Evolutionary conservation across 306 rosid species (phyloP).

Genomic region (Gleditsia sinensis): DNA sequence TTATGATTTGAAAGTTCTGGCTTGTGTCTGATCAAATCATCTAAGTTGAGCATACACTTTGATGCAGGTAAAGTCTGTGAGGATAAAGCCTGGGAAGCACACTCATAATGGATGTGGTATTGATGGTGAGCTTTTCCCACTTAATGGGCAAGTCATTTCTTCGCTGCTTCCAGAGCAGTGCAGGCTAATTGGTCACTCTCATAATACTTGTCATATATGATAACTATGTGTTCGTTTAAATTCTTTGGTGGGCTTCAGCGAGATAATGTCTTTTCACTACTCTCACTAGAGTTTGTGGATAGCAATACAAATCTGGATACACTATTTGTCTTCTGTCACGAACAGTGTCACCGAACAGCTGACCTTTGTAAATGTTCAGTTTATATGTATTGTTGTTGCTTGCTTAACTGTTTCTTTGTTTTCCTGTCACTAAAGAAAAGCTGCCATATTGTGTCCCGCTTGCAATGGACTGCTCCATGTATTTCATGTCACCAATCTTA

Average conservation of each 20-base stretch:
- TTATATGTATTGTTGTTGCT: constrained; percentile 43
- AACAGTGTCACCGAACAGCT: constrained; percentile 44
- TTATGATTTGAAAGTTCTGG: constrained; percentile 1
- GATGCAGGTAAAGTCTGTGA: constrained; percentile 88
- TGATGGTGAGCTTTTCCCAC: constrained; percentile 96
- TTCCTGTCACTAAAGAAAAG: constrained; percentile 20
- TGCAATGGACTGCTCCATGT: constrained; percentile 34
- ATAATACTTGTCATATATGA: constrained; percentile 47
- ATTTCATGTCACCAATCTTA: constrained; percentile 26
- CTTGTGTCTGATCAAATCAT: constrained; percentile 26
- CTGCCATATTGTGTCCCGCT: constrained; percentile 31
- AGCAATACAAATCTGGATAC: constrained; percentile 32
- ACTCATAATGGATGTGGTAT: constrained; percentile 91
- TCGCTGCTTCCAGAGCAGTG: constrained; percentile 96
- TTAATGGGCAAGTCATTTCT: constrained; percentile 80
- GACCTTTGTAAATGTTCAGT: constrained; percentile 52
- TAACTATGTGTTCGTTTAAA: constrained; percentile 41
- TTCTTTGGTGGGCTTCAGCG: constrained; percentile 55
- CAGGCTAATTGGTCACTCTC: constrained; percentile 91
- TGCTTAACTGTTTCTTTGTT: constrained; percentile 22
- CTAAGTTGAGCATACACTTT: constrained; percentile 24
- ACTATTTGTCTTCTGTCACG: constrained; percentile 37
- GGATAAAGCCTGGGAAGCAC: constrained; percentile 87
- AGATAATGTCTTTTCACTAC: constrained; percentile 30
- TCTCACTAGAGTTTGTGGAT: background rate